A percentile compares a stretch with the other conserved stretches of the same genome.
Evolutionary conservation across 2,329 filamentous ascomycete species (phyloP).

Genomic region (Helotiales sp.): DNA sequence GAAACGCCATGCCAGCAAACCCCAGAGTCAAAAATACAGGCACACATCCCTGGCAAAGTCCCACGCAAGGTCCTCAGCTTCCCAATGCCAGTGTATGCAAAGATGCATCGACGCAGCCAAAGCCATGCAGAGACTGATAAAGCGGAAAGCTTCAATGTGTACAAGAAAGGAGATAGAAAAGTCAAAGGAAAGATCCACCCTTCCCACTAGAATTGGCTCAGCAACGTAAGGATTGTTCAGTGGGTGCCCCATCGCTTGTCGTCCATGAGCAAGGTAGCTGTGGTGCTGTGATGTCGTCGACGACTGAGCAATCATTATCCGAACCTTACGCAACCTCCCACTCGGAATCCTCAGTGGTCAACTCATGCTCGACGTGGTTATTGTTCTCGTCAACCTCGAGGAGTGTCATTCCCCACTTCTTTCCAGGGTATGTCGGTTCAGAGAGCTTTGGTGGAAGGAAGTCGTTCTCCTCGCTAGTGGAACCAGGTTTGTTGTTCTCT

Average conservation of each 20-base stretch:
- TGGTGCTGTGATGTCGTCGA: not conserved
- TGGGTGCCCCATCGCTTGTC: not conserved
- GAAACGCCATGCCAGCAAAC: conserved; percentile 27
- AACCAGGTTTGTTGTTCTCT: conserved; percentile 22
- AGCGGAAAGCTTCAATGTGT: conserved; percentile 5
- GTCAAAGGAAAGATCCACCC: conserved; percentile 9
- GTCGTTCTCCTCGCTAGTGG: conserved; percentile 24
- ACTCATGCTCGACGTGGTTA: conserved; percentile 23
- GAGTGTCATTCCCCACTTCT: conserved; percentile 26
- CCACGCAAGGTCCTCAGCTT: conserved; percentile 24
- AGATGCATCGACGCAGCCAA: conserved; percentile 15
- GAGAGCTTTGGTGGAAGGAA: conserved; percentile 22
- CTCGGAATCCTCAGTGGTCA: conserved; percentile 30
- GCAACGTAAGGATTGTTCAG: too few species aligned
- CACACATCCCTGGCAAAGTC: conserved; percentile 12
- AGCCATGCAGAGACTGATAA: conserved; percentile 14
- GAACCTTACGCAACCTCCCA: conserved; percentile 33
- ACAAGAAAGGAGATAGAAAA: too few species aligned
- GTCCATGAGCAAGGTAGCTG: not conserved
- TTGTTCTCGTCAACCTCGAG: conserved; percentile 21
- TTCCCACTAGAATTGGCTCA: not conserved
- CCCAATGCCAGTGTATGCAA: conserved; percentile 24
- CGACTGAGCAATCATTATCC: not conserved
- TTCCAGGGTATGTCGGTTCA: conserved; percentile 23
- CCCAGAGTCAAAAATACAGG: conserved; percentile 22